Evolutionary conservation across 139 green algal species (phyloP), one percentile per base, ranked within the genome.

Genomic region (Pseudopediastrum boryanum): DNA sequence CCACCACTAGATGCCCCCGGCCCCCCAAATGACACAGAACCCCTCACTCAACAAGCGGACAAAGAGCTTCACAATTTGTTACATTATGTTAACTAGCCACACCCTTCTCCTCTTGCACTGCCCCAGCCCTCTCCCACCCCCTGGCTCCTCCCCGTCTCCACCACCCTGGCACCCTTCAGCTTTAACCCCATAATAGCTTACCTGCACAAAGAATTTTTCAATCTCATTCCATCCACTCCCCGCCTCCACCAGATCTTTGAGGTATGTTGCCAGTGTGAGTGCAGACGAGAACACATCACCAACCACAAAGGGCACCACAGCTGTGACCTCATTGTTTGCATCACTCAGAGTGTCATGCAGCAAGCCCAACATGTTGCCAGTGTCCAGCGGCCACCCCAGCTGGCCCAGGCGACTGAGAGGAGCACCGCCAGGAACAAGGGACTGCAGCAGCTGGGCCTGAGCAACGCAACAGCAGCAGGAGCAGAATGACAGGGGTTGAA

Each of bases 291-390:
- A 68, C 38, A 82, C 33, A 50, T 64, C 38, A 13, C 29, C 36
- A 6, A 69, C 4, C 36, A 82, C 50, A 46, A 76, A 69, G n/a
- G 75, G 75, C 46, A 64, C 10, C n/a, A 75, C 27, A 31, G 38
- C n/a, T 27, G 52, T 41, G 54, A 52, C 54, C 27, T 16, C 62
- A 38, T 39, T 39, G 4, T n/a, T 29, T 10, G 50, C 64, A 12
- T 69, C 75, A 12, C 75, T 21, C 48, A 82, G 35, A 42, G 61
- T 56, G 2, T 82, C 75, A 33, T 82, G 75, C 64, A 82, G 36
- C 38, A 82, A 64, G 12, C 16, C 64, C 50, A 82, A 38, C 25
- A 38, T 5, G 50, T 82, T 38, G 44, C 61, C n/a, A 35, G 33
- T 54, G 3, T 51, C 75, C 48, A 82, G 75, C 13, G 46, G 44